Conservation (phyloP, 1,284 basidiomycete genomes). For the Cutaneotrichosporon sp. region DNA sequence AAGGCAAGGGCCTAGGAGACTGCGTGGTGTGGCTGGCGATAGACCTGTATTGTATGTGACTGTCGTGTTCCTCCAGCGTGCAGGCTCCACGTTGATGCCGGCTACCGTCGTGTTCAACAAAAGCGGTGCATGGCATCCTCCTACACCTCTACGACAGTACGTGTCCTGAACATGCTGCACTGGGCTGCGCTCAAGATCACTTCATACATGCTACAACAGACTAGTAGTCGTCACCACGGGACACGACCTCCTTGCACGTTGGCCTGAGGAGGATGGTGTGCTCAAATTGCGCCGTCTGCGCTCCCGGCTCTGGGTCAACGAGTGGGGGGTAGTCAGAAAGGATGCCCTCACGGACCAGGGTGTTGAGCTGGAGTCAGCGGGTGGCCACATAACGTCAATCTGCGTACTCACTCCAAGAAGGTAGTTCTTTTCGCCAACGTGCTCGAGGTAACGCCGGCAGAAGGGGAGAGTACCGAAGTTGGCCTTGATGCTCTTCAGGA, state of each 20-base stretch:
- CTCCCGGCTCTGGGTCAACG: constrained; percentile 60
- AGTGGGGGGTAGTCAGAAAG: constrained; percentile 95
- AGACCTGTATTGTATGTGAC: no score
- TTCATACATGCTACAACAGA: constrained; percentile 1
- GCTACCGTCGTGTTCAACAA: no score
- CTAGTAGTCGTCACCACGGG: constrained; percentile 86
- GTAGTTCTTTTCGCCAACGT: constrained; percentile 91
- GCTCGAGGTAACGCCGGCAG: constrained; percentile 90
- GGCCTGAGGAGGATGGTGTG: constrained; percentile 88
- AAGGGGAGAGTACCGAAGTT: constrained; percentile 95
- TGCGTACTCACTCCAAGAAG: constrained; percentile 74
- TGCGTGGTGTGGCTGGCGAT: no score
- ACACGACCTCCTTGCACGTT: constrained; percentile 91
- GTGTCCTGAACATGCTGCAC: no score
- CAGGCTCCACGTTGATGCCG: no score
- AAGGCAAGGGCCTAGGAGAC: no score
- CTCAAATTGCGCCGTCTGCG: constrained; percentile 94
- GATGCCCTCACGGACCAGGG: constrained; percentile 80
- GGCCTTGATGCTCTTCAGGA: constrained; percentile 84
- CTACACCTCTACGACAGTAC: no score
- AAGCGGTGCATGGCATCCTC: no score
- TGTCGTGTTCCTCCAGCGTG: not conserved
- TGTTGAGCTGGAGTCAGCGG: constrained; percentile 66
- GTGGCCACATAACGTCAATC: not conserved
- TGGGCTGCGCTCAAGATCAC: not conserved